Evolutionary conservation across 73 alveolate genomes (phyloP).

Genomic region (Paramecium tetraurelia): DNA sequence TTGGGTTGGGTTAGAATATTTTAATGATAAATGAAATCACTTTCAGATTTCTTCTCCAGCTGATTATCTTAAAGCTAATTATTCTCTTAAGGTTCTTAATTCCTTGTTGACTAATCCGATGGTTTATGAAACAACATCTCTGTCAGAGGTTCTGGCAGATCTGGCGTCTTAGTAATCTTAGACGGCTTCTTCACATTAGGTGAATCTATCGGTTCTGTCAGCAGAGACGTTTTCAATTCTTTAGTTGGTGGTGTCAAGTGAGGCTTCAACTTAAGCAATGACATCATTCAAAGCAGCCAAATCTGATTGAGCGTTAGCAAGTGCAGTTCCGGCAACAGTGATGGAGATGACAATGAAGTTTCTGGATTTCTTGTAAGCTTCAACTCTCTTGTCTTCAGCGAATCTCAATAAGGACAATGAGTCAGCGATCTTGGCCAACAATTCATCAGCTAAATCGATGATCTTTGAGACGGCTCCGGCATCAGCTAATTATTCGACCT

Average conservation of each 20-base stretch:
- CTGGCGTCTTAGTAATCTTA: conserved; percentile 54
- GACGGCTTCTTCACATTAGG: conserved; percentile 54
- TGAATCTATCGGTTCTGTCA: conserved; percentile 51
- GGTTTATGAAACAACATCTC: conserved; percentile 49
- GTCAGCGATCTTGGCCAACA: conserved; percentile 38
- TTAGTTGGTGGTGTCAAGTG: conserved; percentile 48
- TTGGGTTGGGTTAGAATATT: not conserved
- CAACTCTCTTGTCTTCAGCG: conserved; percentile 57
- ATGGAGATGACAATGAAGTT: conserved; percentile 18
- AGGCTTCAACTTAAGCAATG: conserved; percentile 52
- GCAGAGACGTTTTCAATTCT: conserved; percentile 52
- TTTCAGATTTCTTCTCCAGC: conserved; percentile 49
- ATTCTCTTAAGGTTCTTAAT: conserved; percentile 48
- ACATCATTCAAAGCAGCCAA: conserved; percentile 27
- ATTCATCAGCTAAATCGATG: conserved; percentile 44
- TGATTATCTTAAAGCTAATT: conserved; percentile 26
- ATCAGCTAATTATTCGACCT: conserved; percentile 52
- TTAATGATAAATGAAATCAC: not conserved
- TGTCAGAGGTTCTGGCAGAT: conserved; percentile 44
- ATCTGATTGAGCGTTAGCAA: conserved; percentile 39
- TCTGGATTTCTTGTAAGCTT: conserved; percentile 45
- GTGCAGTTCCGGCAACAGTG: conserved; percentile 32
- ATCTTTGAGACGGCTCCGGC: conserved; percentile 48
- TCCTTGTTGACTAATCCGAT: conserved; percentile 55
- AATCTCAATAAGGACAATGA: conserved; percentile 24